Evolutionary conservation across 176 grass and related monocot genomes (phyloP).

Genomic region (Aechmea fasciata): DNA sequence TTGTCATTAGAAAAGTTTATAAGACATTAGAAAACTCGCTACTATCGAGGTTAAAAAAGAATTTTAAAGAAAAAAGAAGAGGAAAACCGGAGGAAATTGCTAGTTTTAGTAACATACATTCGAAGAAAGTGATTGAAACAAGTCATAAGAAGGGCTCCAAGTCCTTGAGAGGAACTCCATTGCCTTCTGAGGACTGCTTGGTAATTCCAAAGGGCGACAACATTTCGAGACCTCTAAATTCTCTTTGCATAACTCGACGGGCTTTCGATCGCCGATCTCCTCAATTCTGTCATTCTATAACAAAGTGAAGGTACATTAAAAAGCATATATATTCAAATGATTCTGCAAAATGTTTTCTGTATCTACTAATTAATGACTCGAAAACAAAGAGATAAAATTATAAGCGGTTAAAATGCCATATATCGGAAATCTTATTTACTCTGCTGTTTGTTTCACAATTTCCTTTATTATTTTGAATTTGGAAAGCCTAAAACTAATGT

Average conservation of each 20-base stretch:
- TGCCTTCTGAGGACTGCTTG: slow-evolving; percentile 47
- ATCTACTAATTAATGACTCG: background rate
- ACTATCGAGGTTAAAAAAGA: background rate
- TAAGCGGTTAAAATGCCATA: background rate
- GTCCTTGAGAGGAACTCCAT: slow-evolving; percentile 90
- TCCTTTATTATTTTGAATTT: background rate
- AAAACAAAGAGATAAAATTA: background rate
- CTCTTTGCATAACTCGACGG: slow-evolving; percentile 29
- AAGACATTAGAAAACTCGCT: background rate
- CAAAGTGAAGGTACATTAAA: background rate
- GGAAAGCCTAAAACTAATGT: background rate
- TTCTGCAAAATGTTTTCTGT: background rate
- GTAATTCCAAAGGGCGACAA: slow-evolving; percentile 31
- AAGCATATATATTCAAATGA: background rate
- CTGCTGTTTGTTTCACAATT: background rate
- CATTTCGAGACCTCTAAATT: slow-evolving; percentile 34
- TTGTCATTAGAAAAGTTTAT: background rate
- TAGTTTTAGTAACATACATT: slow-evolving; percentile 40
- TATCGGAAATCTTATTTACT: background rate
- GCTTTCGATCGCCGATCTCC: background rate
- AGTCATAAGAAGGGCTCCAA: slow-evolving; percentile 81
- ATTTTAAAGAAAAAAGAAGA: no score
- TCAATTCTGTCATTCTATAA: background rate
- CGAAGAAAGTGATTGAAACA: slow-evolving; percentile 80
- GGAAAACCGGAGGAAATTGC: background rate